Evolutionary conservation across 2,329 filamentous ascomycete genomes (phyloP).

Genomic region (Simplicillium aogashimaense): DNA sequence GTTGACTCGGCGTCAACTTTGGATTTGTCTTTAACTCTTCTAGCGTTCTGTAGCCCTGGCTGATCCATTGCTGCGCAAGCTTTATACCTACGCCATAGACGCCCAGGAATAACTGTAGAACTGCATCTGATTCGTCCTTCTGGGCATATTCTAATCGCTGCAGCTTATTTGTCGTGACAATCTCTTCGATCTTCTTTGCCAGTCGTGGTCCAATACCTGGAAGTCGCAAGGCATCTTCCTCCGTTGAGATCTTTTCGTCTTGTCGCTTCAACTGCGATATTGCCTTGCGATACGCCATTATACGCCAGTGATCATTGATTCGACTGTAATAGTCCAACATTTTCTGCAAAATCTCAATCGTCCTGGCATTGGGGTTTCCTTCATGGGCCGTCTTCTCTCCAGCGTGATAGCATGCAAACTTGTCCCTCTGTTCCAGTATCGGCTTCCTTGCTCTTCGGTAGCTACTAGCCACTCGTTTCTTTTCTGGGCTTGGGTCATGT

Average conservation of each 20-base stretch:
- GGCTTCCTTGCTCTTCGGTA: too few species aligned
- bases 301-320: constrained; percentile 69
- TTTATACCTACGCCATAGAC: constrained; percentile 69
- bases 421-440: constrained; percentile 21
- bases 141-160: constrained; percentile 62
- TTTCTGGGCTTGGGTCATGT: constrained; percentile 9
- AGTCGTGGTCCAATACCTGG: constrained; percentile 62
- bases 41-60: constrained; percentile 63
- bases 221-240: constrained; percentile 57
- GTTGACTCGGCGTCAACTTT: constrained; percentile 58
- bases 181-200: constrained; percentile 83
- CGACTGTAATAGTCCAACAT: constrained; percentile 72
- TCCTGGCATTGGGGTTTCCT: constrained; percentile 62
- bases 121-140: constrained; percentile 53
- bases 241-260: constrained; percentile 51
- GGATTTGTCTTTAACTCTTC: constrained; percentile 57
- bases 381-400: constrained; percentile 31
- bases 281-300: constrained; percentile 64
- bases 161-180: constrained; percentile 63
- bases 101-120: constrained; percentile 60
- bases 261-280: constrained; percentile 65
- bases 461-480: constrained; percentile 23
- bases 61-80: constrained; percentile 67
- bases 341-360: constrained; percentile 65
- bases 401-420: constrained; percentile 44